Conservation (phyloP, 257 asterid species). For the Striga asiatica region DNA sequence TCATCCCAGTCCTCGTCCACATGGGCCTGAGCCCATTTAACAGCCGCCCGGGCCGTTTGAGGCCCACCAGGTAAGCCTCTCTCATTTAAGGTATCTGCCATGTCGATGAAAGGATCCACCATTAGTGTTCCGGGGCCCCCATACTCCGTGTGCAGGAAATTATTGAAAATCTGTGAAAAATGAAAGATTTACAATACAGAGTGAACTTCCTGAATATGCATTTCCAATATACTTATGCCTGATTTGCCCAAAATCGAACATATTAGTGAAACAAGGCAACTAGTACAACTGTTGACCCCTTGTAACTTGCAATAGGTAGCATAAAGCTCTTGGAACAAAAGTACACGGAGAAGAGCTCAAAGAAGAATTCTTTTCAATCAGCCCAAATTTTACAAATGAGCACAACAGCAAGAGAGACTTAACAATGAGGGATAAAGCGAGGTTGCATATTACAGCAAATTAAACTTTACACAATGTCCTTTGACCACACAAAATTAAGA, state of each 20-base stretch:
- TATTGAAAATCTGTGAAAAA: conserved; percentile 47
- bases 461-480: too few species aligned
- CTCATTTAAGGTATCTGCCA: conserved; percentile 78
- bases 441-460: too few species aligned
- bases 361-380: too few species aligned
- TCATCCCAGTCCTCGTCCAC: conserved; percentile 84
- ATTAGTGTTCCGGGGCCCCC: conserved; percentile 91
- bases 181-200: background rate
- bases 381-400: too few species aligned
- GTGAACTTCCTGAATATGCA: background rate
- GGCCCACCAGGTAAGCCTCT: conserved; percentile 89
- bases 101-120: conserved; percentile 73
- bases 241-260: background rate
- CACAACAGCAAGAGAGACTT: too few species aligned
- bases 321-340: too few species aligned
- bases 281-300: too few species aligned
- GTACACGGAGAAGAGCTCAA: too few species aligned
- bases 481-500: background rate
- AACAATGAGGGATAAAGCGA: too few species aligned
- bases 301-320: too few species aligned
- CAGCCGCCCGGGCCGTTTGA: conserved; percentile 84
- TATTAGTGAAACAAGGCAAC: background rate
- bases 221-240: too few species aligned
- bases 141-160: conserved; percentile 69
- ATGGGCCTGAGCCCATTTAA: conserved; percentile 78